phyloP scores from a whole-genome alignment of 495 filamentous ascomycete species.

The Barbatosphaeria neglecta region DNA sequence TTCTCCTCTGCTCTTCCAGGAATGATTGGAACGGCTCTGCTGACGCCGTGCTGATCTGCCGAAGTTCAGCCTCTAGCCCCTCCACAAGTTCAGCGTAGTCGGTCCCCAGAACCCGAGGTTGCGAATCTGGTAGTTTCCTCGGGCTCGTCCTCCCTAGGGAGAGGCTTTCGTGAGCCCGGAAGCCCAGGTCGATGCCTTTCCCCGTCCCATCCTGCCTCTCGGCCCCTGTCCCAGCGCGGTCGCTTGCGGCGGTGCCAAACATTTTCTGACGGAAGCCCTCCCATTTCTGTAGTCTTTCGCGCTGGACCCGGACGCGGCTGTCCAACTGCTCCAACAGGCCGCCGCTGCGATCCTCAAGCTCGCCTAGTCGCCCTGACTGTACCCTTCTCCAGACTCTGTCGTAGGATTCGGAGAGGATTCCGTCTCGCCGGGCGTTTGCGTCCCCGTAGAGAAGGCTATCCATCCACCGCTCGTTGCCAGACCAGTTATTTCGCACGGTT shows the following conservation, averaged over 20 bases:
- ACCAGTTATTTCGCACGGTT: constrained; percentile 58
- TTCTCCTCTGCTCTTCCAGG: constrained; percentile 13
- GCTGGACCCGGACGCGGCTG: constrained; percentile 46
- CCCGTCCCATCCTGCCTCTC: constrained; percentile 10
- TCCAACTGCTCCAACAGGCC: constrained; percentile 53
- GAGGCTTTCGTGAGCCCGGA: constrained; percentile 33
- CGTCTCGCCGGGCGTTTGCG: constrained; percentile 42
- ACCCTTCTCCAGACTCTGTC: constrained; percentile 54
- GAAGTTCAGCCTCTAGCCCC: constrained; percentile 29
- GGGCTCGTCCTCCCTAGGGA: constrained; percentile 16
- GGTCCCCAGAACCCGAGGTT: constrained; percentile 9
- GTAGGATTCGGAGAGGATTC: constrained; percentile 52
- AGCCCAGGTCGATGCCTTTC: constrained; percentile 35
- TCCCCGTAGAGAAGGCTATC: constrained; percentile 57
- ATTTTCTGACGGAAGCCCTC: constrained; percentile 48
- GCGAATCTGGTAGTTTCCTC: constrained; percentile 11
- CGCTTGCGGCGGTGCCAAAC: constrained; percentile 21
- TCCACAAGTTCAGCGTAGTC: constrained; percentile 34
- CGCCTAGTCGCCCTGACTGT: constrained; percentile 38
- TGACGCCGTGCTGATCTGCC: constrained; percentile 10
- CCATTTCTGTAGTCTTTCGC: constrained; percentile 57
- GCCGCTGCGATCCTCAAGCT: constrained; percentile 31
- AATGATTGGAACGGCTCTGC: constrained; percentile 5
- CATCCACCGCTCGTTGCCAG: constrained; percentile 58
- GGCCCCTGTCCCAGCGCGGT: constrained; percentile 4